Base-by-base conservation (phyloP, 495 filamentous ascomycete species). In the Penicillium ucsense region DNA sequence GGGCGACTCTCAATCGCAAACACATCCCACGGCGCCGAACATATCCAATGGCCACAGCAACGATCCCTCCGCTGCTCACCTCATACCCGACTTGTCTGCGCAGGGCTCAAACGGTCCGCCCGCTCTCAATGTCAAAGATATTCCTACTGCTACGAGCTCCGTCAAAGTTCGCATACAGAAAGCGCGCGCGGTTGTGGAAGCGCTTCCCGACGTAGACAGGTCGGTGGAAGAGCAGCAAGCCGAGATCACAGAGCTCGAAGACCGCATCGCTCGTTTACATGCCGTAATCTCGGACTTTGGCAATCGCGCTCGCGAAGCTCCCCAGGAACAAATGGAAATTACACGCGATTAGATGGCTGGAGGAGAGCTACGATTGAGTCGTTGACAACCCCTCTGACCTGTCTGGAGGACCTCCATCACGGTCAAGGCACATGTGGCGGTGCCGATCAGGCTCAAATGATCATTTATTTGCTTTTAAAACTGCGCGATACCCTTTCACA, bases 101-200 rank as follows among this genome's bases (percentile, higher is more conserved):
- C 46, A 67, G 20, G 60, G 58, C 31, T 58, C 65, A 8, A 67
- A 52, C 46, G 53, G 65, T 43, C 61, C 67, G 35, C 59, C 67
- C 9, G 69, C 70, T 12, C 74, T 94, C 31, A 78, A 82, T 37
- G 78, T 84, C 36, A 92, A 95, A 64, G 82, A 90, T 50, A 78
- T 97, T 27, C 77, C 82, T 7, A 76, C 80, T 1, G 86, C 83
- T 36, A 83, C 84, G 3, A 84, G 85, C 49, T 74, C 76, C 10
- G 68, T 98, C 50, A 86, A 83, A 57, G 81, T 88, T 64, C 84
- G 86, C 61, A 77, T 96, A 45, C 83, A 87, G 58, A 84, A 81
- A 52, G 91, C 90, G 41, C 74, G 85, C 11, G 68, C 53, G 6
- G 80, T 83, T 35, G 73, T 95, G 8, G 73, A 78, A 48, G 67